Base-by-base conservation (phyloP, 148 eudicot genomes). In the Rhododendron simsii region DNA sequence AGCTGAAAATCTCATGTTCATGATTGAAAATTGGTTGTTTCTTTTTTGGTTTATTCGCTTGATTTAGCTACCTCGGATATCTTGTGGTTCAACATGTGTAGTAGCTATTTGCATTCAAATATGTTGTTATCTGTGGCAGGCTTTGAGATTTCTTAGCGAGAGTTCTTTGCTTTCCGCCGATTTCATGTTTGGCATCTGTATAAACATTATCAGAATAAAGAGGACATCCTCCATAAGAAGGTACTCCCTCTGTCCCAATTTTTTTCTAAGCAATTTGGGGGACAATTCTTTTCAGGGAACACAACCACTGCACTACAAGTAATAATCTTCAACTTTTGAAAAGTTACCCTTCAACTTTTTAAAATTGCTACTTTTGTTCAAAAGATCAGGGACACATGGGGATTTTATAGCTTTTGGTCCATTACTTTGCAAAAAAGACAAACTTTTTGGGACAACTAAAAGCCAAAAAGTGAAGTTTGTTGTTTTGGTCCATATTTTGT, bases 181-280 rank as follows among this genome's bases (percentile, higher is more conserved):
- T 50, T 82, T 93, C 87, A 86, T 90, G 87, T 93, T 93, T 88
- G 93, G 91, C 82, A 86, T 90, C 84, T 87, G 81, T 37, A 78
- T 92, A 71, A 93, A 89, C 61, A 28, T 90, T 48, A 77, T 89
- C 87, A 84, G 93, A 90, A 77, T 88, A 73, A 92, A 87, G 90
- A 59, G 67, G 67, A 83, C 78, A 87, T 85, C 88, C 80, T 75
- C 65, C 78, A 86, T 21, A 30, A 85, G 86, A 90, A 92, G 96
- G 98, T 92, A 90, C 74, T 67, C 74, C 74, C 35, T 67, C 35
- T 67, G 15, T 67, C 33, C 33, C 28, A 26, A 11, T 67, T 26
- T 67, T 3, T 3, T 26, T n/a, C 4, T 67, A 33, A 21, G 33
- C 15, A 67, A 67, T 67, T 26, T 67, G 15, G 35, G 35, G 35